Evolutionary conservation across 176 grass and related monocot genomes (phyloP).

Genomic region (Guadua angustifolia): DNA sequence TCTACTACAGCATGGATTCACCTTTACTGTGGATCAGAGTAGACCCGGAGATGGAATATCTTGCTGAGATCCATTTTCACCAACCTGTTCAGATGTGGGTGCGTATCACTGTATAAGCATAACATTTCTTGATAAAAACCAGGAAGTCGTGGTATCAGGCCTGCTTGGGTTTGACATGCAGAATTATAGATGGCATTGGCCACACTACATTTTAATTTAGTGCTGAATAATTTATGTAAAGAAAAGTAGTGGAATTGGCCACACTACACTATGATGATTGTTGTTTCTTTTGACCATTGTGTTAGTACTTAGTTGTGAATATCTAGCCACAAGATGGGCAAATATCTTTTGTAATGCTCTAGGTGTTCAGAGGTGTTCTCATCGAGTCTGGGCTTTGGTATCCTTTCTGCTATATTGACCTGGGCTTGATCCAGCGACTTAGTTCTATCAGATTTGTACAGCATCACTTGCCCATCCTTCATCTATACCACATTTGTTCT

Average conservation of each 20-base stretch:
- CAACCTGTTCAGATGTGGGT: constrained; percentile 99
- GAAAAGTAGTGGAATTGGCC: neutral
- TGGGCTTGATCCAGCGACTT: constrained; percentile 1
- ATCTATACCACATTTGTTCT: neutral
- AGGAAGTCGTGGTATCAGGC: neutral
- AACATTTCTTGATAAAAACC: neutral
- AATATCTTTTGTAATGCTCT: neutral
- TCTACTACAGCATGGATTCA: constrained; percentile 73
- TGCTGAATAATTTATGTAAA: constrained; percentile 28
- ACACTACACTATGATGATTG: neutral
- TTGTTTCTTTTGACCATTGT: neutral
- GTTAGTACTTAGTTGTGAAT: neutral
- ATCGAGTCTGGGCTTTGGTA: neutral
- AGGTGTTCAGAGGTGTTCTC: neutral
- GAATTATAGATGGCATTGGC: neutral
- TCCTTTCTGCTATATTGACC: neutral
- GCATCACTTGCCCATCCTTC: neutral
- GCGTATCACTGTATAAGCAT: constrained; percentile 43
- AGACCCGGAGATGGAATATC: constrained; percentile 98
- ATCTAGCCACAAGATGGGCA: neutral
- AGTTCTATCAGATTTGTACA: neutral
- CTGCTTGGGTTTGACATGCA: neutral
- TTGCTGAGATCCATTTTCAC: constrained; percentile 94
- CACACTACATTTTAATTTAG: constrained; percentile 5
- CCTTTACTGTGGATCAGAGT: constrained; percentile 93